Evolutionary conservation across 257 asterid species (phyloP).

Genomic region (Nemophila menziesii): DNA sequence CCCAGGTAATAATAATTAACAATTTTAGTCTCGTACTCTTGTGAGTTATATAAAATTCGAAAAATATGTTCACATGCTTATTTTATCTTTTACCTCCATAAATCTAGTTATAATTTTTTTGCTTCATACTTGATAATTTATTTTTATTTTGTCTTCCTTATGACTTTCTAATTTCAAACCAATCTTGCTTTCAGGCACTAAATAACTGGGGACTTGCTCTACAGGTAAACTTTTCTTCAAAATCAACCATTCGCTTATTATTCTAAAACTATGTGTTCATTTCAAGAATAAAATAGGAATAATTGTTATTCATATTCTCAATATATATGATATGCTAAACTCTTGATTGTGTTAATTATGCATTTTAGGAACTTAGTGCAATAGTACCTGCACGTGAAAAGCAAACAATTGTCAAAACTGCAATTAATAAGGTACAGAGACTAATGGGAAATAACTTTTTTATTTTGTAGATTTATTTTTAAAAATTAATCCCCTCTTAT

Average conservation of each 20-base stretch:
- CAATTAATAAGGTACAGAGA: slow-evolving; percentile 71
- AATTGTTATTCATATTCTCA: slow-evolving; percentile 1
- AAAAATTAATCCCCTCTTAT: slow-evolving; percentile 6
- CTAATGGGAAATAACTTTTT: background rate
- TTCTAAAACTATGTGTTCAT: slow-evolving; percentile 1
- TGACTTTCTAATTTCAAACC: slow-evolving; percentile 19
- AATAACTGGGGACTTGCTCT: slow-evolving; percentile 99
- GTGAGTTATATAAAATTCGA: background rate
- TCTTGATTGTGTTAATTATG: slow-evolving; percentile 9
- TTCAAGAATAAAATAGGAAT: slow-evolving; percentile 12
- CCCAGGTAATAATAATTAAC: slow-evolving; percentile 57
- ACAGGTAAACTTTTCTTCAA: slow-evolving; percentile 46
- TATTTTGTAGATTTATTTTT: slow-evolving; percentile 8
- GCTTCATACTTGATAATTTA: slow-evolving; percentile 1
- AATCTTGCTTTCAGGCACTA: slow-evolving; percentile 59
- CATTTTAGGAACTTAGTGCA: slow-evolving; percentile 88
- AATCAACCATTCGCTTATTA: background rate
- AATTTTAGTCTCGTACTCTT: background rate
- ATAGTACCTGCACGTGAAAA: slow-evolving; percentile 99
- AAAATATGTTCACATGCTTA: background rate
- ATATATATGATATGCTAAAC: background rate
- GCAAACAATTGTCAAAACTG: slow-evolving; percentile 80
- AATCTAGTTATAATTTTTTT: background rate
- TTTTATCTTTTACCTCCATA: background rate
- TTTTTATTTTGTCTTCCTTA: slow-evolving; percentile 1